A percentile compares a stretch with the other conserved stretches of the same genome.
These are phyloP conservation scores for Colletotrichum neosansevieriae DNA, from an alignment of 2,329 filamentous ascomycete genomes.

Conservation along the genomic window DNA sequence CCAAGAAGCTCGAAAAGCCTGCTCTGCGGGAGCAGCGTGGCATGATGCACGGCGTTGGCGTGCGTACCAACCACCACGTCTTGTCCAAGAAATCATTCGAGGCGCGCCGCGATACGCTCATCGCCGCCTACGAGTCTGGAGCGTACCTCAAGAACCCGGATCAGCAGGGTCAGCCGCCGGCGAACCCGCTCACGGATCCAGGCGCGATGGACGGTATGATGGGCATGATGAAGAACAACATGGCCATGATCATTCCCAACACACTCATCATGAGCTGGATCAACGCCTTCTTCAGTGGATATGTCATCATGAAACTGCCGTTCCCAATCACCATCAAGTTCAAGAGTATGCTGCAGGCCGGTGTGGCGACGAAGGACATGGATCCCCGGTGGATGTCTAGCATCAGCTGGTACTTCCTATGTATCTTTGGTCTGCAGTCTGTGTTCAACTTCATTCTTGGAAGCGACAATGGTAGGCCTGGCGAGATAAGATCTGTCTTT, in stretches of 20 bases:
- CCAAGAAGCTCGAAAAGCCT: slow-evolving; percentile 83
- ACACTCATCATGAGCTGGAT: slow-evolving; percentile 99
- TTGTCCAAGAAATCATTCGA: slow-evolving; percentile 84
- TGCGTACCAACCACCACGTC: slow-evolving; percentile 85
- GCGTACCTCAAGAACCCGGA: slow-evolving; percentile 92
- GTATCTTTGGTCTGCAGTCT: slow-evolving; percentile 94
- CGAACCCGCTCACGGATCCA: slow-evolving; percentile 96
- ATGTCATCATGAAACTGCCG: slow-evolving; percentile 97
- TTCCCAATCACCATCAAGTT: slow-evolving; percentile 99
- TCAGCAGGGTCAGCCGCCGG: slow-evolving; percentile 84
- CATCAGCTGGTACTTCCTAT: slow-evolving; percentile 98
- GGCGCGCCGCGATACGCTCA: slow-evolving; percentile 82
- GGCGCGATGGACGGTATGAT: slow-evolving; percentile 99
- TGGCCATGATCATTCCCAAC: slow-evolving; percentile 99
- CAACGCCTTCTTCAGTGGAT: slow-evolving; percentile 98
- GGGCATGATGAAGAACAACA: slow-evolving; percentile 99
- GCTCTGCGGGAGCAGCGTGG: slow-evolving; percentile 88
- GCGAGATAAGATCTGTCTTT: not conserved
- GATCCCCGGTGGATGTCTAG: slow-evolving; percentile 99
- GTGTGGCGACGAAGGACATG: slow-evolving; percentile 94
- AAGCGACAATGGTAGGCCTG: slow-evolving; percentile 87
- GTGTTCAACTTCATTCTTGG: slow-evolving; percentile 98
- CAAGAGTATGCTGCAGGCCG: slow-evolving; percentile 99
- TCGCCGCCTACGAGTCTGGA: slow-evolving; percentile 85
- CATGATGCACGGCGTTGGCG: slow-evolving; percentile 84